Evolutionary conservation across 202 grass and related monocot genomes (phyloP), one percentile per base, ranked within the genome.

Genomic region (Panicum hallii): DNA sequence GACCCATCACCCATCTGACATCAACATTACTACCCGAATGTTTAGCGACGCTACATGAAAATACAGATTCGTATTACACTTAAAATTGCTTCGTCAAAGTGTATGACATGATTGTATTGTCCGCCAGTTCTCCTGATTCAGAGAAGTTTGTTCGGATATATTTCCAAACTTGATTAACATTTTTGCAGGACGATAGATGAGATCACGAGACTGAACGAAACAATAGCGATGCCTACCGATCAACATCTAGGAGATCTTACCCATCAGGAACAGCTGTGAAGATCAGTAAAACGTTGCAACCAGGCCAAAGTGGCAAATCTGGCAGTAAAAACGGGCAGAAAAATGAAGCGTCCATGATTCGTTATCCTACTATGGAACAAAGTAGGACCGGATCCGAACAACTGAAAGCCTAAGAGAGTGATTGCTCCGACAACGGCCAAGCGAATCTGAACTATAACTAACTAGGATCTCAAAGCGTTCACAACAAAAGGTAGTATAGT

Each of bases 11-110:
- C 32, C 45, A 54, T 70, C 17, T 83, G 84, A 68, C 60, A 87
- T 68, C 74, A 90, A 61, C 75, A 87, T 75, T 68, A 30, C 49
- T 32, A 74, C 68, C 69, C 68, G 61, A 7, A 50, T 47, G n/a
- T 17, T 8, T 61, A 45, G 3, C 40, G 34, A 67, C 1, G 17
- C 26, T 45, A 19, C 48, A 74, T 67, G 73, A 30, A 7, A 26
- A 10, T 3, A 28, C 6, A 79, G 42, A 69, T 38, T 5, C 14
- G 5, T 45, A 79, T 79, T 86, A n/a, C 77, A 74, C 23, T 46
- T 13, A 64, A 47, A 44, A 17, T 47, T 22, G 16, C 65, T 80
- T 54, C 2, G 7, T 15, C 15, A n/a, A 64, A 58, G 46, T 66
- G 22, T 19, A 38, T 15, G n/a, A 58, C 75, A 88, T 57, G 68